These are phyloP conservation scores for Vaccinium darrowii DNA, from an alignment of 148 eudicot species.

Conservation along the genomic window DNA sequence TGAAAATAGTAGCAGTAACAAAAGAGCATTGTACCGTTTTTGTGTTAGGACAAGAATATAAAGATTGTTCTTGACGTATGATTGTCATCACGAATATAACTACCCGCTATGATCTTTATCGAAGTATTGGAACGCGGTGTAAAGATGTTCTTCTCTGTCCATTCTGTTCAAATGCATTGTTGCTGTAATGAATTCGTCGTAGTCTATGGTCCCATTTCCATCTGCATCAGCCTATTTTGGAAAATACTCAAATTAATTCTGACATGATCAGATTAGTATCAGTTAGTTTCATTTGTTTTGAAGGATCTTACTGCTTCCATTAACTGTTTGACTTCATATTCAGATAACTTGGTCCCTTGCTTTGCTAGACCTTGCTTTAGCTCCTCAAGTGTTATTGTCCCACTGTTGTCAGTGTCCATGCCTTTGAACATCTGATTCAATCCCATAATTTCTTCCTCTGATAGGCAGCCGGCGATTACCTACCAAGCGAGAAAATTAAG, in stretches of 20 bases:
- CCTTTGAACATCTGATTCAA: constrained; percentile 67
- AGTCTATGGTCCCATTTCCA: constrained; percentile 95
- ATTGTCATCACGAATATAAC: not conserved
- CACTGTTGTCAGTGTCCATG: constrained; percentile 63
- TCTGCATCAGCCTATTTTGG: constrained; percentile 82
- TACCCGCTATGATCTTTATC: constrained; percentile 99
- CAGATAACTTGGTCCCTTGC: constrained; percentile 60
- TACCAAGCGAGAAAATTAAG: constrained; percentile 3
- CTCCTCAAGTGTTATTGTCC: constrained; percentile 67
- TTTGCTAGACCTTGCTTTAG: constrained; percentile 55
- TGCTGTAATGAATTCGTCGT: constrained; percentile 97
- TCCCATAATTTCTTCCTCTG: constrained; percentile 77
- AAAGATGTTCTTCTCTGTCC: constrained; percentile 98
- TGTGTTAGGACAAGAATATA: not conserved
- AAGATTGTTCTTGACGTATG: not conserved
- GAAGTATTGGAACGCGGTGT: constrained; percentile 94
- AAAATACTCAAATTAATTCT: not conserved
- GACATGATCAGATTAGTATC: not conserved
- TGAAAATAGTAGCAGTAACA: constrained; percentile 14
- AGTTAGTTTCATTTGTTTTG: not conserved
- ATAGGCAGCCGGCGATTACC: constrained; percentile 74
- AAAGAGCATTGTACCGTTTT: not conserved
- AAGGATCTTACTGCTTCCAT: constrained; percentile 59
- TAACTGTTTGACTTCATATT: constrained; percentile 57
- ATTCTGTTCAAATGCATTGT: constrained; percentile 97